Conservation (phyloP, 805 yeast genomes). For the Kuraishia piskuri region DNA sequence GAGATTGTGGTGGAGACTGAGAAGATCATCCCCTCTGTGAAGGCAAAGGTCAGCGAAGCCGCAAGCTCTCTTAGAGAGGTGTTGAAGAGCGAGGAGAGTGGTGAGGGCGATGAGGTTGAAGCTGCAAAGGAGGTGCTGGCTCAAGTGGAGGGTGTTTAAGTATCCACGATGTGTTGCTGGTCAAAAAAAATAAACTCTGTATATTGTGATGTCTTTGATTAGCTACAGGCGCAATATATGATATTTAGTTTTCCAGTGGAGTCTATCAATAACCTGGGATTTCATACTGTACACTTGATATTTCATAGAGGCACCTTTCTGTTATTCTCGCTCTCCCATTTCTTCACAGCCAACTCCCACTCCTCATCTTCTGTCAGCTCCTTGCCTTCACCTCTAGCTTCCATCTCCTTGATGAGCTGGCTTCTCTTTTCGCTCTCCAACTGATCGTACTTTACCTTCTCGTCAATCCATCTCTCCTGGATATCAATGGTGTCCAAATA, state of each 20-base stretch:
- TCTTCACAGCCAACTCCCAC: constrained; percentile 55
- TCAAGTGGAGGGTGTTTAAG: neutral
- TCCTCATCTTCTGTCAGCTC: constrained; percentile 55
- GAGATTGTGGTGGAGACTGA: constrained; percentile 19
- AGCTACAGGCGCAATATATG: neutral
- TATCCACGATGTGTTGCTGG: neutral
- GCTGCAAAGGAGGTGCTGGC: neutral
- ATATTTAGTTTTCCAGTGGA: too few species aligned
- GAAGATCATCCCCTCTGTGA: constrained; percentile 17
- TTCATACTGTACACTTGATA: neutral
- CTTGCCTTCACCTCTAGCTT: constrained; percentile 27
- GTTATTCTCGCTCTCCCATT: constrained; percentile 36
- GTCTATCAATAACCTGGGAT: neutral
- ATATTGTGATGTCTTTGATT: too few species aligned
- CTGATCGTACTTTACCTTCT: constrained; percentile 69
- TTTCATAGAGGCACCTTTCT: neutral
- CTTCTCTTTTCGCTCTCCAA: constrained; percentile 39
- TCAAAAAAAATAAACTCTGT: too few species aligned
- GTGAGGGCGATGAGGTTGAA: neutral
- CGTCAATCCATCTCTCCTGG: constrained; percentile 93
- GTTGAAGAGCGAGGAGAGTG: neutral
- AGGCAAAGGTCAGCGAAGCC: constrained; percentile 14
- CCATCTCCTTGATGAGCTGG: constrained; percentile 30
- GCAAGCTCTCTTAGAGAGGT: constrained; percentile 12
- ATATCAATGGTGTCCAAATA: constrained; percentile 50